Base-by-base conservation (phyloP, 2,329 filamentous ascomycete species). In the Tolypocladium guangdongense region DNA sequence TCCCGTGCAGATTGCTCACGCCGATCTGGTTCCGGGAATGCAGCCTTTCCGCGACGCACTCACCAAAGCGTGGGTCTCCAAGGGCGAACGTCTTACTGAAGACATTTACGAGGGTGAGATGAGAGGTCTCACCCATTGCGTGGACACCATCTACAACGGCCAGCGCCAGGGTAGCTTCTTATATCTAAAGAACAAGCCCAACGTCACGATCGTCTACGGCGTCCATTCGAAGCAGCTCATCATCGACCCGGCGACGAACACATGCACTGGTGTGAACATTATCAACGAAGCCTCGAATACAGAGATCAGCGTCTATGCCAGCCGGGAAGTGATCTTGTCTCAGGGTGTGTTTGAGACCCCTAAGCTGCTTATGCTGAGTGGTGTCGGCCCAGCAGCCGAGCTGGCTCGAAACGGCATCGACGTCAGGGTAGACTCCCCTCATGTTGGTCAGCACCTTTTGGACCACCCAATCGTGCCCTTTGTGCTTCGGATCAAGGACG, bases 371-470 rank as follows among this genome's bases (percentile, higher is more conserved):
- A 81, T 83, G 68, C 75, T 86, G 2, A 80, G 74, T 51, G 84
- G 84, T n/a, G 74, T 87, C 36, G 83, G 83, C 0, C 81, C 81
- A 0, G 61, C 66, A 12, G 62, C 68, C 0, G 76, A 83, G 58
- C 74, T 87, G 7, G 57, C 72, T 22, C 69, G 71, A 51, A 74
- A 79, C 60, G 66, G 71, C n/a, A 85, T 86, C 57, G 61, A 71
- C 2, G 67, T 79, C 0, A 58, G 83, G 20, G 70, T 75, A 4
- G 74, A 85, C 56, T 77, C 81, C 0, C 77, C 78, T 1, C 80
- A 83, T 46, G 82, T 88, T 3, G 84, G 84, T 6, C 77, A 76
- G 54, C 83, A 86, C 66, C 71, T 87, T 4, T 72, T 83, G 54
- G 83, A 87, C 61, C 81, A 83, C 47, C 78, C 78, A 45, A 78